Percentiles rank a stretch among this genome's conserved stretches.
Evolutionary conservation across 139 green algal species (phyloP).

Genomic region (Chlamydomonas sp.): DNA sequence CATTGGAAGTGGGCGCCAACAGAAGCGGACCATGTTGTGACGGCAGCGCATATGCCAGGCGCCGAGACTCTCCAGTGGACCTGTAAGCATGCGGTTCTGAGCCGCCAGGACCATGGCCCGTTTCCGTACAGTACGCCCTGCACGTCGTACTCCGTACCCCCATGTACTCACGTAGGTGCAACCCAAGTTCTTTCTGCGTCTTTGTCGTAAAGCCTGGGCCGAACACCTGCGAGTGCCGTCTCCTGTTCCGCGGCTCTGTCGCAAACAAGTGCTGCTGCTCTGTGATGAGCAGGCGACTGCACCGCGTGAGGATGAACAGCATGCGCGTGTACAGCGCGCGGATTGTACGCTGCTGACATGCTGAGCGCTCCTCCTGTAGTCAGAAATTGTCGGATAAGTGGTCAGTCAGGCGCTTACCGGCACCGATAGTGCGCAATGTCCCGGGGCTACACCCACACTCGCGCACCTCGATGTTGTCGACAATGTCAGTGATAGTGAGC

Average conservation of each 20-base stretch:
- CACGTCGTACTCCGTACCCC: too few relatives aligned
- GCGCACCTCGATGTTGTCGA: constrained; percentile 74
- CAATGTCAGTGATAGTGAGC: constrained; percentile 65
- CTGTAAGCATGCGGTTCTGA: too few relatives aligned
- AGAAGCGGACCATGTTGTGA: too few relatives aligned
- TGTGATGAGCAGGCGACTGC: constrained; percentile 73
- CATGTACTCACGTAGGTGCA: constrained; percentile 24
- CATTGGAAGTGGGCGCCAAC: too few relatives aligned
- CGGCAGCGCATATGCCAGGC: too few relatives aligned
- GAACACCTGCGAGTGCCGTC: constrained; percentile 39
- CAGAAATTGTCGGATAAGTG: background rate
- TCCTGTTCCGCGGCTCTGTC: constrained; percentile 49
- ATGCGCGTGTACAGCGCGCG: constrained; percentile 69
- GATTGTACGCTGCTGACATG: constrained; percentile 56
- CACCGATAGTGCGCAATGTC: background rate
- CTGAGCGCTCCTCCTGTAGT: constrained; percentile 27
- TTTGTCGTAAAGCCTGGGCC: constrained; percentile 23
- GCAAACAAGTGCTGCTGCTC: constrained; percentile 56
- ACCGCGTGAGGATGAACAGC: constrained; percentile 83
- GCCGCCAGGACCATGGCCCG: too few relatives aligned
- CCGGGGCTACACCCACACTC: background rate
- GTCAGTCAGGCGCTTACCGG: background rate
- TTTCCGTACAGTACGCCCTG: too few relatives aligned
- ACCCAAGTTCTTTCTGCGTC: constrained; percentile 27
- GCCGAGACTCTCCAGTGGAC: too few relatives aligned